Percentiles rank a stretch among this genome's conserved stretches.
phyloP scores from a whole-genome alignment of 805 yeast genomes.

The Metschnikowia proteae region DNA sequence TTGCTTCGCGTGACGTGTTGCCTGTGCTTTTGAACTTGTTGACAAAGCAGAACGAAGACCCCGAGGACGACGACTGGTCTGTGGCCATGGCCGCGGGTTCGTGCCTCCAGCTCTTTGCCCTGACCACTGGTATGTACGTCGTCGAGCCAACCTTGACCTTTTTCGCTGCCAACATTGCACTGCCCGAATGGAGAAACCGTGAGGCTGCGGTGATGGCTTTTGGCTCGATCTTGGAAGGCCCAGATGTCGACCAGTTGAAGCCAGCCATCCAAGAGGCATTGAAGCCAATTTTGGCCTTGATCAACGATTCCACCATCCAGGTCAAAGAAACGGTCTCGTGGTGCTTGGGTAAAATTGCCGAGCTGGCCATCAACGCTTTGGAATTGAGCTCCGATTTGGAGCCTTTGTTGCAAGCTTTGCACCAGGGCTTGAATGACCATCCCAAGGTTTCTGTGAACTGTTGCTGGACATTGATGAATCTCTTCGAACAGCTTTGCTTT shows the following conservation, averaged over 20 bases:
- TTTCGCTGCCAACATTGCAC: constrained; percentile 69
- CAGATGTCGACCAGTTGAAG: constrained; percentile 67
- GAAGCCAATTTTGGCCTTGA: constrained; percentile 68
- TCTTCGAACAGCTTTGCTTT: constrained; percentile 73
- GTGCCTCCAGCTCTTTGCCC: constrained; percentile 90
- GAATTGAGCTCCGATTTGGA: constrained; percentile 64
- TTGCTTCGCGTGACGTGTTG: constrained; percentile 78
- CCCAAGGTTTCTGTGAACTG: constrained; percentile 95
- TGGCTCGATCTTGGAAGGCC: constrained; percentile 95
- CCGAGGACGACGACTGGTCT: constrained; percentile 96
- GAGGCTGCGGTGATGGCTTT: constrained; percentile 99
- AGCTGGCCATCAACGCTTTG: constrained; percentile 73
- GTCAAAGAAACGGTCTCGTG: constrained; percentile 97
- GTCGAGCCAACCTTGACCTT: constrained; percentile 81
- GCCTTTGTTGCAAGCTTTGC: constrained; percentile 65
- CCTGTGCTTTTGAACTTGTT: constrained; percentile 80
- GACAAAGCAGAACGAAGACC: constrained; percentile 87
- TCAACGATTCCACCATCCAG: constrained; percentile 71
- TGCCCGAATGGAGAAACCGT: constrained; percentile 69
- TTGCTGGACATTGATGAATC: constrained; percentile 94
- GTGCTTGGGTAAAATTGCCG: constrained; percentile 97
- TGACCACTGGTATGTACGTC: constrained; percentile 79
- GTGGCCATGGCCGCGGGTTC: constrained; percentile 99
- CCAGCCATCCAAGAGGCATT: constrained; percentile 76
- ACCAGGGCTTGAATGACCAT: constrained; percentile 82